These are phyloP conservation scores for Sporothrix protearum DNA, from an alignment of 2,329 filamentous ascomycete genomes.

Conservation along the genomic window DNA sequence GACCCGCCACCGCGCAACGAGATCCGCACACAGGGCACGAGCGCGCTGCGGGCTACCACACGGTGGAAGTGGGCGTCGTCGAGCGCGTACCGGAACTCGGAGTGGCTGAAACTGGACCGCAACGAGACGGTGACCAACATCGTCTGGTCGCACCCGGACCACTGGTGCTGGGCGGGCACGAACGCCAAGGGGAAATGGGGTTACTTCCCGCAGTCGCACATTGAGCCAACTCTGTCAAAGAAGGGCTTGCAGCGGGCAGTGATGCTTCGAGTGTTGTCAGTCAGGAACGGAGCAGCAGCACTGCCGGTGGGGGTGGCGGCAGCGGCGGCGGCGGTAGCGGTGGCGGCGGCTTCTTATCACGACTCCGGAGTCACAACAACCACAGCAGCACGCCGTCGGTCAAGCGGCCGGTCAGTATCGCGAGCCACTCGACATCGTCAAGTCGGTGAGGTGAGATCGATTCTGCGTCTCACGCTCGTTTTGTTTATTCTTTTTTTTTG, in stretches of 20 bases:
- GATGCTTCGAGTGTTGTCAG: conserved; percentile 29
- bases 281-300: conserved; percentile 4
- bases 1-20: conserved; percentile 44
- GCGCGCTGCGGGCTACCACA: conserved; percentile 46
- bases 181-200: conserved; percentile 53
- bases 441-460: conserved; percentile 21
- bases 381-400: not conserved
- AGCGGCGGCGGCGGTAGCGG: conserved; percentile 26
- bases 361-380: conserved; percentile 24
- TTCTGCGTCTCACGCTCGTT: not conserved
- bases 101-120: conserved; percentile 60
- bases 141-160: conserved; percentile 46
- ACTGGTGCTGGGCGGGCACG: conserved; percentile 56
- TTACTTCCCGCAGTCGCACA: conserved; percentile 50
- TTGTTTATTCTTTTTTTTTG: conserved; percentile 7
- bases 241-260: conserved; percentile 30
- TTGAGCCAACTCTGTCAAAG: conserved; percentile 47
- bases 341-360: conserved; percentile 23
- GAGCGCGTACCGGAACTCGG: conserved; percentile 37
- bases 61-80: conserved; percentile 50
- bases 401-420: conserved; percentile 25
- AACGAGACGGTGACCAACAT: conserved; percentile 65
- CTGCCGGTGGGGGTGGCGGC: conserved; percentile 30
- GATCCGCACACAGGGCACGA: conserved; percentile 45
- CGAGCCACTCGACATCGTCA: conserved; percentile 26